phyloP scores from a whole-genome alignment of 208 protist species.

The Histomonas meleagridis region DNA sequence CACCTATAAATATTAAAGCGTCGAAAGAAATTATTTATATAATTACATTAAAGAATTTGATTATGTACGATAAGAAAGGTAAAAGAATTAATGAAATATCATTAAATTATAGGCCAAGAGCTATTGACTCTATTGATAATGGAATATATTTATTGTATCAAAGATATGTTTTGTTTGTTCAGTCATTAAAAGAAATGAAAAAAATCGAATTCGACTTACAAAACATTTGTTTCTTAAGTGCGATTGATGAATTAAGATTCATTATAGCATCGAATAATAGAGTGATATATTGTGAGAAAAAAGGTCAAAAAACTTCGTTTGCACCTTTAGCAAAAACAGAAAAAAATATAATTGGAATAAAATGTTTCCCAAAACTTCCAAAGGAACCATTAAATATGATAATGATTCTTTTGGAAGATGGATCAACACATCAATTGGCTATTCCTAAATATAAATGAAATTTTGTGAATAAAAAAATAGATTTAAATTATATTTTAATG shows the following conservation, averaged over 20 bases:
- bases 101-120: not conserved
- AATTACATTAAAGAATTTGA: not conserved
- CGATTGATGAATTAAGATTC: conserved; percentile 4
- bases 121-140: not conserved
- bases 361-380: too few species aligned
- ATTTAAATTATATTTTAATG: too few species aligned
- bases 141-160: not conserved
- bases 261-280: not conserved
- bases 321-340: too few species aligned
- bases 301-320: too few species aligned
- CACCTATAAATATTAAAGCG: not conserved
- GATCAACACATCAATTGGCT: too few species aligned
- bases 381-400: too few species aligned
- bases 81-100: not conserved
- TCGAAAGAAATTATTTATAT: not conserved
- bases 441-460: too few species aligned
- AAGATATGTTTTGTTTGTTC: not conserved
- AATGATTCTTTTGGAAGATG: too few species aligned
- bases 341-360: too few species aligned
- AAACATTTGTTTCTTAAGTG: not conserved
- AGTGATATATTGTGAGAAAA: too few species aligned
- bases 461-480: too few species aligned
- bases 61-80: not conserved
- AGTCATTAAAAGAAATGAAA: not conserved
- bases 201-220: not conserved